Evolutionary conservation across 306 rosid species (phyloP), one percentile per base, ranked within the genome.

Genomic region (Cicer chorassanicum): DNA sequence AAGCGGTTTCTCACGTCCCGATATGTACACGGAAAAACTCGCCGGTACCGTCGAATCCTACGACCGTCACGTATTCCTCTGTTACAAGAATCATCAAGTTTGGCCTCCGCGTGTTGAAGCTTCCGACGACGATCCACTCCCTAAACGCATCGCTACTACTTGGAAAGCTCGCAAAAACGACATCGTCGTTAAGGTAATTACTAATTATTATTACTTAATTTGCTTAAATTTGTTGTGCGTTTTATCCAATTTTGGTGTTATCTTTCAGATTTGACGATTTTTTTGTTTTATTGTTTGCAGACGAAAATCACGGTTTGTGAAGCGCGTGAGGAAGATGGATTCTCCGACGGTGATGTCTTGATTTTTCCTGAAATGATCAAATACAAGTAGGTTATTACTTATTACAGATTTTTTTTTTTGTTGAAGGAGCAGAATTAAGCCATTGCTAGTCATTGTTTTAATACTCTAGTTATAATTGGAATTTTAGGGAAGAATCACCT

Each of bases 11-110:
- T 76, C 75, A 15, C 86, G 98, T 11, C 88, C 89, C 51, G 98
- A 94, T 85, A 91, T 94, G 98, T 87, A 86, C 85, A 68, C 54
- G 74, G 85, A 63, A 42, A 90, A 55, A 11, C 94, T 89, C 21
- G 85, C 89, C 7, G 96, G 96, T 12, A 90, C 96, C 43, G 87
- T 91, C 8, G 84, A 76, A 12, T 68, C 90, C 8, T 91, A 94
- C 88, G 92, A 85, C 36, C 97, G 97, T 73, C 98, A 94, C 68
- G 88, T 94, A 0, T 94, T 94, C 78, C 90, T 89, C 46, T 91
- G 98, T 75, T 90, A 91, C 84, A 87, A 86, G 92, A 86, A 79
- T 67, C 91, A 85, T 62, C 83, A 38, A 72, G 61, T 48, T 41
- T 94, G 98, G 98, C 87, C 92, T 0, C 67, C 94, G 0, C 90